A percentile compares a stretch with the other conserved stretches of the same genome.
These are phyloP conservation scores for Zopfochytrium polystomum DNA, from an alignment of 371 early-diverging fungal genomes.

Conservation along the genomic window DNA sequence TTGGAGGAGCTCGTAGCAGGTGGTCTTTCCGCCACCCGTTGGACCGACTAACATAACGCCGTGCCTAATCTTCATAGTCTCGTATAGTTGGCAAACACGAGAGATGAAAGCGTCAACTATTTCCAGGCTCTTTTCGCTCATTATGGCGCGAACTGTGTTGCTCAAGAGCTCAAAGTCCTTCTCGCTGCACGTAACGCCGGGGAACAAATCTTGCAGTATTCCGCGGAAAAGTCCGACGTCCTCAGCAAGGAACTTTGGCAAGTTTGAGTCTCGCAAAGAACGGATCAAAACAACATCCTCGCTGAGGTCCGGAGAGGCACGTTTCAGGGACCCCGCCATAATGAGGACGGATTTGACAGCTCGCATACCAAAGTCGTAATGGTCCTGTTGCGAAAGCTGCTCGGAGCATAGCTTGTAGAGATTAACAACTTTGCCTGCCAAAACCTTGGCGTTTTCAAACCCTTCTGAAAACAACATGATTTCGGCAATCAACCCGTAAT, in stretches of 20 bases:
- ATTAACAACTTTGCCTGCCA: constrained; percentile 49
- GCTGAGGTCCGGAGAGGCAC: constrained; percentile 38
- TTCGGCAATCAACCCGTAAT: constrained; percentile 53
- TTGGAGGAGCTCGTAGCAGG: constrained; percentile 43
- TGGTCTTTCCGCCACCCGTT: constrained; percentile 52
- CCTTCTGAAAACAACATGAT: constrained; percentile 56
- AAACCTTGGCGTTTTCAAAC: constrained; percentile 48
- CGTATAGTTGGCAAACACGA: constrained; percentile 44
- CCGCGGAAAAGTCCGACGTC: constrained; percentile 48
- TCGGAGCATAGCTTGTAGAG: constrained; percentile 53
- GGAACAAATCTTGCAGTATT: constrained; percentile 49
- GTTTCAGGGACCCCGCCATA: constrained; percentile 50
- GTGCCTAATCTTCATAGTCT: constrained; percentile 48
- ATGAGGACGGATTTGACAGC: constrained; percentile 51
- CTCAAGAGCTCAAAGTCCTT: constrained; percentile 40
- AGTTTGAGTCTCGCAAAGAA: constrained; percentile 46
- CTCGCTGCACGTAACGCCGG: constrained; percentile 40
- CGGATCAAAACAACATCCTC: constrained; percentile 48
- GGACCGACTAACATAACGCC: constrained; percentile 56
- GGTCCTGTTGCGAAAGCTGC: constrained; percentile 50
- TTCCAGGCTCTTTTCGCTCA: constrained; percentile 33
- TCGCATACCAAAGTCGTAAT: constrained; percentile 55
- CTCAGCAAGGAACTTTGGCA: constrained; percentile 51
- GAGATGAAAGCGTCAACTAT: constrained; percentile 38
- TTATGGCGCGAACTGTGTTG: constrained; percentile 32